phyloP scores from a whole-genome alignment of 306 rosid genomes.

The Sindora glabra region DNA sequence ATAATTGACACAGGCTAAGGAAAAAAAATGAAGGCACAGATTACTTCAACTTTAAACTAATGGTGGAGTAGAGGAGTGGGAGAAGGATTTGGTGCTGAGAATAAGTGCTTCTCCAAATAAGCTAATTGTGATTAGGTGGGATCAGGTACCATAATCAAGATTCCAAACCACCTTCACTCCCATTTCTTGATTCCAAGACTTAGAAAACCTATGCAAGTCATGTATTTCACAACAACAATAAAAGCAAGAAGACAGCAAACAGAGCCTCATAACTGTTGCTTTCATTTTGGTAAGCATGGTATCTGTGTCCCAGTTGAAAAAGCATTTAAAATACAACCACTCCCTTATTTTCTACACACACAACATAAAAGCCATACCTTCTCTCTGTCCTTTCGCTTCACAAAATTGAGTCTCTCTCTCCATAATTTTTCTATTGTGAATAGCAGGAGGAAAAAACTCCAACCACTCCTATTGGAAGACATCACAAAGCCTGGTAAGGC shows the following conservation, averaged over 20 bases:
- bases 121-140: slow-evolving; percentile 36
- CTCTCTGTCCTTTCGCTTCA: slow-evolving; percentile 3
- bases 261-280: slow-evolving; percentile 8
- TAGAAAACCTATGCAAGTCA: slow-evolving; percentile 11
- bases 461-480: slow-evolving; percentile 7
- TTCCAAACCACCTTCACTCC: slow-evolving; percentile 12
- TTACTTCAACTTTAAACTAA: slow-evolving; percentile 17
- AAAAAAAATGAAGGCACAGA: slow-evolving; percentile 17
- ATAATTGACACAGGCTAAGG: slow-evolving; percentile 23
- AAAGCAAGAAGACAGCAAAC: slow-evolving; percentile 23
- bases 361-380: not conserved
- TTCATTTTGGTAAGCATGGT: slow-evolving; percentile 14
- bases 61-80: slow-evolving; percentile 31
- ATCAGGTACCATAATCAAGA: slow-evolving; percentile 51
- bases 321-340: slow-evolving; percentile 12
- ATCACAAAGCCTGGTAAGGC: slow-evolving; percentile 4
- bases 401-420: not conserved
- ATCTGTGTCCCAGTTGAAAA: slow-evolving; percentile 18
- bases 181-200: slow-evolving; percentile 28
- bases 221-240: slow-evolving; percentile 24
- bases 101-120: too few relatives aligned
- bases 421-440: too few relatives aligned
- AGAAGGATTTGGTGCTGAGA: slow-evolving; percentile 60
- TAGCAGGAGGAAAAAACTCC: not conserved
- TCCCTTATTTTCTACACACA: not conserved